These are phyloP conservation scores for Thalassiosira livingstoniorum DNA, from an alignment of 352 stramenopile genomes.

Conservation along the genomic window DNA sequence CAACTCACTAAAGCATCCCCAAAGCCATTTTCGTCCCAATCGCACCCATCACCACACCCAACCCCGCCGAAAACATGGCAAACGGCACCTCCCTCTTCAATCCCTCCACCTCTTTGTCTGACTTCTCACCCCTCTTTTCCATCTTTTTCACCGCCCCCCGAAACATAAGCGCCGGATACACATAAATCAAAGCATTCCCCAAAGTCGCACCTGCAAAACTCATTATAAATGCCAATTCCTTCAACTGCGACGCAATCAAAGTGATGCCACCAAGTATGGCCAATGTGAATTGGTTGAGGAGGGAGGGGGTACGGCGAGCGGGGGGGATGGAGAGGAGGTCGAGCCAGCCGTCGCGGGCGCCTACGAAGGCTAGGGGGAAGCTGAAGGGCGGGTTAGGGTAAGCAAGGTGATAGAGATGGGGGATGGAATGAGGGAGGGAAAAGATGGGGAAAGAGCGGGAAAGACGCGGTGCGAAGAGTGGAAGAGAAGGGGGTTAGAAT, in stretches of 20 bases:
- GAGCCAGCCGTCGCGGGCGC: conserved; percentile 80
- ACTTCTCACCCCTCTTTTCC: conserved; percentile 71
- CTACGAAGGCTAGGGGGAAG: conserved; percentile 84
- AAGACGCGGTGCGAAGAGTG: too few relatives aligned
- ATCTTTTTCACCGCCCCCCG: conserved; percentile 65
- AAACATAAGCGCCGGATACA: conserved; percentile 88
- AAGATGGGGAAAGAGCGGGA: too few relatives aligned
- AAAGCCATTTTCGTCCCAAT: conserved; percentile 81
- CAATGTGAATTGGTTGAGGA: conserved; percentile 81
- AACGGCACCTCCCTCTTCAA: conserved; percentile 62
- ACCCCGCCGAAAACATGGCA: conserved; percentile 56
- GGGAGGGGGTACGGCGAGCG: conserved; percentile 64
- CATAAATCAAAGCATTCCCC: conserved; percentile 87
- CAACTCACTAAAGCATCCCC: conserved; percentile 51
- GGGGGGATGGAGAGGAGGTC: conserved; percentile 80
- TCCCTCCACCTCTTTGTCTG: conserved; percentile 56
- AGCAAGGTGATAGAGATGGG: too few relatives aligned
- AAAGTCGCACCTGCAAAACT: conserved; percentile 86
- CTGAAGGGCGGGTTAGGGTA: too few relatives aligned
- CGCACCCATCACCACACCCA: conserved; percentile 80
- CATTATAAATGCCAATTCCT: conserved; percentile 86
- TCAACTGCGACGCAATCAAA: conserved; percentile 77
- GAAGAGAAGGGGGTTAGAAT: too few relatives aligned
- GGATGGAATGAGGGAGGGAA: too few relatives aligned
- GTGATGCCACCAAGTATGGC: conserved; percentile 83